Evolutionary conservation across 345 rosid species (phyloP).

Genomic region (Hevea brasiliensis): DNA sequence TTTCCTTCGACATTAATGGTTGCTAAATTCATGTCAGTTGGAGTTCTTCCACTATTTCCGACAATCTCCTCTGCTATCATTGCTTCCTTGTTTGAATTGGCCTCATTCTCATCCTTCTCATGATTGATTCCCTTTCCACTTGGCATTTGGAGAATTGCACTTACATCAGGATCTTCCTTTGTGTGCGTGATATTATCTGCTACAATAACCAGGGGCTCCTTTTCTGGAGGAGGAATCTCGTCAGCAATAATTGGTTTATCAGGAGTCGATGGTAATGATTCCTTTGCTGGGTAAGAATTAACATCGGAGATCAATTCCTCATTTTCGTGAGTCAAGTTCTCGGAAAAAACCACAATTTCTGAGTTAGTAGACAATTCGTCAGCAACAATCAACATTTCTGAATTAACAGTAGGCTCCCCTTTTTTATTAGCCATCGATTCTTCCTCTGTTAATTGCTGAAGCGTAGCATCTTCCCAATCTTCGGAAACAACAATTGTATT

Average conservation of each 20-base stretch:
- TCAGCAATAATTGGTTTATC: conserved; percentile 19
- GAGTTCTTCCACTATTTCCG: conserved; percentile 16
- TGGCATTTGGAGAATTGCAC: conserved; percentile 16
- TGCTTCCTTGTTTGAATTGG: conserved; percentile 11
- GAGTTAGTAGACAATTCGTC: conserved; percentile 29
- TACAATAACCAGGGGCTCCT: conserved; percentile 28
- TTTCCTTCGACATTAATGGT: conserved; percentile 28
- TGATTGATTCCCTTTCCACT: conserved; percentile 23
- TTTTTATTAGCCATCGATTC: conserved; percentile 21
- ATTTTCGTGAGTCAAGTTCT: conserved; percentile 21
- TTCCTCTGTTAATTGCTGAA: conserved; percentile 63
- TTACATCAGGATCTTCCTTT: conserved; percentile 23
- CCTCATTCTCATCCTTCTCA: conserved; percentile 18
- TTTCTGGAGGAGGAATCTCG: conserved; percentile 17
- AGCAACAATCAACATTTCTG: conserved; percentile 25
- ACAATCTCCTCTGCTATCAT: conserved; percentile 6
- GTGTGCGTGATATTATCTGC: conserved; percentile 39
- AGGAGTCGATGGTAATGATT: conserved; percentile 6
- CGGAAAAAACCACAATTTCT: conserved; percentile 8
- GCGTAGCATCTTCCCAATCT: conserved; percentile 71
- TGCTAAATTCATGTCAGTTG: background rate
- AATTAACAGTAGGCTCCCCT: conserved; percentile 18
- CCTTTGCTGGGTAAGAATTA: conserved; percentile 3
- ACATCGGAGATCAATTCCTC: conserved; percentile 25
- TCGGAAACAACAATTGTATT: conserved; percentile 51